A percentile compares a stretch with the other conserved stretches of the same genome.
Evolutionary conservation across 768 basidiomycete species (phyloP).

Genomic region (Mycena crocata): DNA sequence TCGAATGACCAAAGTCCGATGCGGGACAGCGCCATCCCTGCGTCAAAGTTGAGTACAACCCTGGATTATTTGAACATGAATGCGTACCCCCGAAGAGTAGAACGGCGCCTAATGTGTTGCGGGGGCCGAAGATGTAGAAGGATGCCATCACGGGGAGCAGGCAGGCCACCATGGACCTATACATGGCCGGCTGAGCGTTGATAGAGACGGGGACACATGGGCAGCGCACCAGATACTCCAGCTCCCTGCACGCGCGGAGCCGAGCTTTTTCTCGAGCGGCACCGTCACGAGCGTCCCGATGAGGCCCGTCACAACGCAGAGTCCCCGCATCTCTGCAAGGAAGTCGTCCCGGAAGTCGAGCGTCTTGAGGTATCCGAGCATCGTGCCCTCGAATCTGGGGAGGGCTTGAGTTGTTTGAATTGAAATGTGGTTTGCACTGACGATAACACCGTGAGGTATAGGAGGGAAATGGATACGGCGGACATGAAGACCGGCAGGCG

Average conservation of each 20-base stretch:
- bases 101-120: conserved; percentile 43
- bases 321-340: conserved; percentile 61
- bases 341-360: conserved; percentile 58
- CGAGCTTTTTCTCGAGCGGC: conserved; percentile 52
- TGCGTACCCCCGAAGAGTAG: conserved; percentile 60
- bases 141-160: conserved; percentile 58
- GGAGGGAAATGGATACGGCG: conserved; percentile 54
- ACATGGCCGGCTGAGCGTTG: conserved; percentile 39
- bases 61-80: conserved; percentile 10
- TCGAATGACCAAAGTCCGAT: conserved; percentile 67
- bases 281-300: conserved; percentile 59
- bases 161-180: conserved; percentile 58
- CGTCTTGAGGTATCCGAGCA: conserved; percentile 63
- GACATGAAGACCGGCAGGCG: conserved; percentile 53
- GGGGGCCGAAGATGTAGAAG: conserved; percentile 45
- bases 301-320: conserved; percentile 59
- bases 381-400: conserved; percentile 60
- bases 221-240: conserved; percentile 60
- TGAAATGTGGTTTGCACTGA: conserved; percentile 29
- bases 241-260: conserved; percentile 58
- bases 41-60: background rate
- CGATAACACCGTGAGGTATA: conserved; percentile 57
- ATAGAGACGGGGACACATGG: background rate
- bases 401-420: background rate
- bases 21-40: conserved; percentile 59